Percentiles rank a stretch among this genome's conserved stretches.
phyloP scores from a whole-genome alignment of 805 yeast species.

The Suhomyces kilbournensis region DNA sequence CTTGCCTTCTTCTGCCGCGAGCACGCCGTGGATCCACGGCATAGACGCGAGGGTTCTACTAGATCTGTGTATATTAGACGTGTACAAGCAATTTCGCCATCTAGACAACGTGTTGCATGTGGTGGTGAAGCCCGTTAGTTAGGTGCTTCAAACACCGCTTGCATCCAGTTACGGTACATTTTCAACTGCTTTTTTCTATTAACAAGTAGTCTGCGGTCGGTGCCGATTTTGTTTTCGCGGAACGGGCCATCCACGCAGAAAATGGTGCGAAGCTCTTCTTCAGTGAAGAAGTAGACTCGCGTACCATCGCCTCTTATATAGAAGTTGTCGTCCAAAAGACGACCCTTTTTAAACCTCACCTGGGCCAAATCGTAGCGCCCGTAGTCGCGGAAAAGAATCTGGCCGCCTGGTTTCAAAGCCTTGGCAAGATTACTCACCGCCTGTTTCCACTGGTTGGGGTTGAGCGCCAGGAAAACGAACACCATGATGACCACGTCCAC shows the following conservation, averaged over 20 bases:
- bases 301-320: constrained; percentile 98
- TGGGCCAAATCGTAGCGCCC: constrained; percentile 97
- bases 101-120: constrained; percentile 37
- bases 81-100: constrained; percentile 34
- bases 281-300: constrained; percentile 94
- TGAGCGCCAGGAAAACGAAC: constrained; percentile 87
- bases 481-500: constrained; percentile 93
- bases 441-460: constrained; percentile 85
- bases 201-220: constrained; percentile 86
- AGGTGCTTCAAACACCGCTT: constrained; percentile 68
- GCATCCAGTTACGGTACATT: constrained; percentile 97
- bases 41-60: constrained; percentile 19
- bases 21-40: constrained; percentile 29
- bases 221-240: constrained; percentile 71
- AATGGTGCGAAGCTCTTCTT: constrained; percentile 78
- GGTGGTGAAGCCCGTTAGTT: background rate
- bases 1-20: background rate
- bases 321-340: constrained; percentile 86
- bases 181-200: constrained; percentile 89
- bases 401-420: constrained; percentile 89
- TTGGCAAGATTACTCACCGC: constrained; percentile 72
- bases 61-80: constrained; percentile 14
- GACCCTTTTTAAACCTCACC: constrained; percentile 83
- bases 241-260: constrained; percentile 55
- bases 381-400: constrained; percentile 85